phyloP scores from a whole-genome alignment of 2,329 filamentous ascomycete genomes.

The Lomentospora prolificans region DNA sequence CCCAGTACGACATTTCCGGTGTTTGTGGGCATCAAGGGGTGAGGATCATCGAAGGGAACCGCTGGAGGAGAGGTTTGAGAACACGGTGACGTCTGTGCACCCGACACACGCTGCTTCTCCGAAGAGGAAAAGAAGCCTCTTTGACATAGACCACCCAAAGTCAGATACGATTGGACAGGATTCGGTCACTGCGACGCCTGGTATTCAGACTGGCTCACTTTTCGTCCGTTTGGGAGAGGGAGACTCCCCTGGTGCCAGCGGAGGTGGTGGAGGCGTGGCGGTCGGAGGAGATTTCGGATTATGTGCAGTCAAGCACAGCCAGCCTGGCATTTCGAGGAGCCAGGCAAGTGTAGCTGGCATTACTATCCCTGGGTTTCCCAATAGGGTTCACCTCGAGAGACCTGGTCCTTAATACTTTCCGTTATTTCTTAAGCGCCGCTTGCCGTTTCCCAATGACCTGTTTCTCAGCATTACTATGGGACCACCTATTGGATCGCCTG shows the following conservation, averaged over 20 bases:
- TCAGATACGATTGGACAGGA: neutral
- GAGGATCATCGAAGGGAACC: constrained; percentile 5
- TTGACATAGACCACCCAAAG: neutral
- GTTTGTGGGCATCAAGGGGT: neutral
- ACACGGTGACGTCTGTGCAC: constrained; percentile 7
- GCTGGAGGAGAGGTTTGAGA: constrained; percentile 3
- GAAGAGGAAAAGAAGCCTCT: neutral
- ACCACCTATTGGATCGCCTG: no score
- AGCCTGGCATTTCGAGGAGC: no score
- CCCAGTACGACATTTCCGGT: neutral
- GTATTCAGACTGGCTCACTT: neutral
- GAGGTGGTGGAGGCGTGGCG: neutral
- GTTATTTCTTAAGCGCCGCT: no score
- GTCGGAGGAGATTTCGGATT: no score
- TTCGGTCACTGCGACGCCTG: neutral
- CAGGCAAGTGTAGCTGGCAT: no score
- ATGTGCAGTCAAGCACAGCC: no score
- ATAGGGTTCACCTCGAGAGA: no score
- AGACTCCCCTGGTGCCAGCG: neutral
- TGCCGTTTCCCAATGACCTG: no score
- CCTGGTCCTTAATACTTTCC: no score
- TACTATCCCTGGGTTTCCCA: no score
- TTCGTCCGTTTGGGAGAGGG: neutral
- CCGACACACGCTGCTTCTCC: neutral
- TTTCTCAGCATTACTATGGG: no score